phyloP scores from a whole-genome alignment of 371 early-diverging fungal genomes.

The Basidiobolus heterosporus region DNA sequence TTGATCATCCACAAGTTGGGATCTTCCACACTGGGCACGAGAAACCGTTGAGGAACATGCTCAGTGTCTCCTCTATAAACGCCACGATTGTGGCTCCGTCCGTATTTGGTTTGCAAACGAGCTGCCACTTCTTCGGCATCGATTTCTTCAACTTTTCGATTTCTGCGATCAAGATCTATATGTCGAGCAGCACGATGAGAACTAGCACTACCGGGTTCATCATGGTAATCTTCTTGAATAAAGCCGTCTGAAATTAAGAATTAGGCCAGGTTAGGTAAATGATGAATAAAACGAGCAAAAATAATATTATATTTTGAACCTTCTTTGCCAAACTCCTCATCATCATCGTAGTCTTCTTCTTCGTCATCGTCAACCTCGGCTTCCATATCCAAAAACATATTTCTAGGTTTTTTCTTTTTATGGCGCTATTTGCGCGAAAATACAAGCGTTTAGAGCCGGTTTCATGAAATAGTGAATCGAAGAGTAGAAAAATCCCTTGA shows the following conservation, averaged over 20 bases:
- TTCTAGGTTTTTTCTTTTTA: background rate
- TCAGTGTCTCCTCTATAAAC: conserved; percentile 18
- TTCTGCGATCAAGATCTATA: conserved; percentile 43
- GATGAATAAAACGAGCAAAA: background rate
- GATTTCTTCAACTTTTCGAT: conserved; percentile 47
- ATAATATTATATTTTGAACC: conserved; percentile 10
- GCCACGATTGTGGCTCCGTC: conserved; percentile 24
- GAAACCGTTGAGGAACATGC: conserved; percentile 56
- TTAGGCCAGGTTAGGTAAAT: background rate
- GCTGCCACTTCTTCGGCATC: conserved; percentile 76
- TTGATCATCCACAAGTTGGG: conserved; percentile 90
- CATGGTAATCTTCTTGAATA: background rate
- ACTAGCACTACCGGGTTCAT: conserved; percentile 1
- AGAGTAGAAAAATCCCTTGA: background rate
- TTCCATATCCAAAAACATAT: conserved; percentile 15
- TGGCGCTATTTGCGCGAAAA: background rate
- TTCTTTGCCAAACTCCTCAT: conserved; percentile 52
- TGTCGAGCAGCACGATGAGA: conserved; percentile 16
- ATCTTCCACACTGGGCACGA: conserved; percentile 75
- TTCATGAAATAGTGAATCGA: background rate
- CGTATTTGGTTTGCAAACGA: conserved; percentile 59
- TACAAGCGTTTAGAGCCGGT: background rate
- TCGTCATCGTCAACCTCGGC: conserved; percentile 63
- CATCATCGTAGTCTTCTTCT: conserved; percentile 55
- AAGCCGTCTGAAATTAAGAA: background rate